Conservation (phyloP, 148 eudicot species). For the Talinum fruticosum region DNA sequence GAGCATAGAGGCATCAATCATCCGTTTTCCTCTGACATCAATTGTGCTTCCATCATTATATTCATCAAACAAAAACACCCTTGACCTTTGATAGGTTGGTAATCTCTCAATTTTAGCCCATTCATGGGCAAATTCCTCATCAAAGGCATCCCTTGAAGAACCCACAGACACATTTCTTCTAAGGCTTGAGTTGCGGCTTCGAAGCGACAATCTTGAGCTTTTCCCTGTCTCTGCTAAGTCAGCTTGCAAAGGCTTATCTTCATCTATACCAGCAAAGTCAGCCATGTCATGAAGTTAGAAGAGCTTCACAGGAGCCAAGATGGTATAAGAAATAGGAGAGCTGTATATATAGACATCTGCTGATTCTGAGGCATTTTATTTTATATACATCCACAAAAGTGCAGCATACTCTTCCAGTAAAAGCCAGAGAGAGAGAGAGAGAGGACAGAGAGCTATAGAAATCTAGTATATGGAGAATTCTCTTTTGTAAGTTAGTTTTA, state of each 20-base stretch:
- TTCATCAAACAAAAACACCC: constrained; percentile 57
- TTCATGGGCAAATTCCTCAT: constrained; percentile 39
- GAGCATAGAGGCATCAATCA: constrained; percentile 64
- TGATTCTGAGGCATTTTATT: neutral
- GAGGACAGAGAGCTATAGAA: neutral
- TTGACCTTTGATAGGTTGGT: constrained; percentile 67
- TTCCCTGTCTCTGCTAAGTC: constrained; percentile 46
- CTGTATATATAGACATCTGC: neutral
- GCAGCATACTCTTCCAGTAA: constrained; percentile 7
- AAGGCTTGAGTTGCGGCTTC: constrained; percentile 35
- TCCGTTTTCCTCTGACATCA: constrained; percentile 44
- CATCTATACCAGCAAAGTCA: constrained; percentile 34
- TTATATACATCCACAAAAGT: neutral
- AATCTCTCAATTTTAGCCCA: constrained; percentile 71
- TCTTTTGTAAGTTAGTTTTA: neutral
- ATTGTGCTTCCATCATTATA: constrained; percentile 24
- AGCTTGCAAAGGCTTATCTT: constrained; percentile 33
- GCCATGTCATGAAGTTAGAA: constrained; percentile 33
- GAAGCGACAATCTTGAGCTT: constrained; percentile 46
- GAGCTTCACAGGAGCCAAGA: constrained; percentile 13
- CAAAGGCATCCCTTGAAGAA: constrained; percentile 34
- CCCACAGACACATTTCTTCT: constrained; percentile 30
- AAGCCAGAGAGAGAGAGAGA: neutral
- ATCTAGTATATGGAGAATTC: neutral
- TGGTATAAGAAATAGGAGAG: neutral